phyloP scores from a whole-genome alignment of 2,329 filamentous ascomycete genomes.

The Fusarium sp. region DNA sequence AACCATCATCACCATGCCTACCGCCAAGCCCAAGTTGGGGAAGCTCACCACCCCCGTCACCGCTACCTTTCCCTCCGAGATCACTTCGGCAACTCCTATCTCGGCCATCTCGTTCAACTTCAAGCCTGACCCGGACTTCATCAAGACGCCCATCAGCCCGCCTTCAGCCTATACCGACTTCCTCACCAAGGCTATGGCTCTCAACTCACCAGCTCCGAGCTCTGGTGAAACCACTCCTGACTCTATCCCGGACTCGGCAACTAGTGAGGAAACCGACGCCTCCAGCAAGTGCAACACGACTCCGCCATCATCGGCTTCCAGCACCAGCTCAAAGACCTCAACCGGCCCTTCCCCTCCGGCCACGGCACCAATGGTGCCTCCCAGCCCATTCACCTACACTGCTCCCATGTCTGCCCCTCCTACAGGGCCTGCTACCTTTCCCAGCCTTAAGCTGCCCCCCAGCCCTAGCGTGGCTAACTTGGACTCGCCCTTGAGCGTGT shows the following conservation, averaged over 20 bases:
- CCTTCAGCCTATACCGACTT: constrained; percentile 93
- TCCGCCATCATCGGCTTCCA: constrained; percentile 60
- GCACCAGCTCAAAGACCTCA: constrained; percentile 45
- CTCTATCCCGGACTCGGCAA: constrained; percentile 66
- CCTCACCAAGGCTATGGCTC: constrained; percentile 80
- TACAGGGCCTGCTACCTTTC: constrained; percentile 70
- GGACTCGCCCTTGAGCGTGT: constrained; percentile 77
- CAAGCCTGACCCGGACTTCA: constrained; percentile 61
- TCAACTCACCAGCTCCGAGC: constrained; percentile 75
- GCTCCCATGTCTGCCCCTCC: constrained; percentile 70
- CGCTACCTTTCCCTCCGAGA: constrained; percentile 71
- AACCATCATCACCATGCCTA: constrained; percentile 58
- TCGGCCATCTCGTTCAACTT: constrained; percentile 57
- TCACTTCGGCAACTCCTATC: constrained; percentile 75
- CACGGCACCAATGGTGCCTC: constrained; percentile 55
- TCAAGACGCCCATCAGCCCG: constrained; percentile 94
- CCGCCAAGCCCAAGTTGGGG: constrained; percentile 69
- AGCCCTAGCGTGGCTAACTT: constrained; percentile 76
- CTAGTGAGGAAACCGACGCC: constrained; percentile 66
- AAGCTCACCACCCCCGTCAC: constrained; percentile 73
- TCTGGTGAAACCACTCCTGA: constrained; percentile 63
- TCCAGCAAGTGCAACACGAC: constrained; percentile 67
- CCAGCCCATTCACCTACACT: constrained; percentile 65
- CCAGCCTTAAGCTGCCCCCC: constrained; percentile 80
- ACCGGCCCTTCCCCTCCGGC: constrained; percentile 45